phyloP scores from a whole-genome alignment of 2,329 filamentous ascomycete species.

The Aureobasidium sp. region DNA sequence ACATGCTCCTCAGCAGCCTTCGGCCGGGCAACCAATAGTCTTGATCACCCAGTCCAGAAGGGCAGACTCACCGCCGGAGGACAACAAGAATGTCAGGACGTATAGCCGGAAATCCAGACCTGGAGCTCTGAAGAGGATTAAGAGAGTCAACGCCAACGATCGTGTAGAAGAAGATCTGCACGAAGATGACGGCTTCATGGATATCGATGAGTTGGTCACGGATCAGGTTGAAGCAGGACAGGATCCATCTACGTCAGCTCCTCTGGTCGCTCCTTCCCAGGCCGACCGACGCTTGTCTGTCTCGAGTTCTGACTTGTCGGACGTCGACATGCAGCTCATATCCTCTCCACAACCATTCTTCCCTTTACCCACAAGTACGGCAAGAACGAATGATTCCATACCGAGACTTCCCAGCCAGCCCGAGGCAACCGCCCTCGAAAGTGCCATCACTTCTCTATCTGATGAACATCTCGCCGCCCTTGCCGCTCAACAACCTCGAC shows the following conservation, averaged over 20 bases:
- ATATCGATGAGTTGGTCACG: not conserved
- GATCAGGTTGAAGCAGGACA: not conserved
- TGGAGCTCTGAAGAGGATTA: not conserved
- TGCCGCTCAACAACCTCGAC: conserved; percentile 13
- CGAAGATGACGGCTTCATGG: not conserved
- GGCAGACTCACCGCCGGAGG: not conserved
- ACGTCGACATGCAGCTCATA: conserved; percentile 6
- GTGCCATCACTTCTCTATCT: not conserved
- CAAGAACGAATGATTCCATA: not conserved
- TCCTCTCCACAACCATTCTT: conserved; percentile 5
- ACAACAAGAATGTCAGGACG: not conserved
- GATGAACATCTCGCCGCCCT: not conserved
- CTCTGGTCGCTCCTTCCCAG: conserved; percentile 18
- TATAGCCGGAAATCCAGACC: conserved; percentile 1
- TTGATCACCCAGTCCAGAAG: conserved; percentile 3
- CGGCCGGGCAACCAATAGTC: not conserved
- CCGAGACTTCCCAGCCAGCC: not conserved
- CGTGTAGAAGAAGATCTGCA: not conserved
- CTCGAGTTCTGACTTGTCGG: conserved; percentile 6
- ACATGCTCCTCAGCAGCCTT: not conserved
- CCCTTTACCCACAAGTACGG: not conserved
- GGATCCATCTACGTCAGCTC: conserved; percentile 16
- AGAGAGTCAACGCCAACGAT: not conserved
- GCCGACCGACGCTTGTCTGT: conserved; percentile 5
- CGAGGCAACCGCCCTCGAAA: not conserved